Conservation (phyloP, 345 rosid species). For the Salix exigua region DNA sequence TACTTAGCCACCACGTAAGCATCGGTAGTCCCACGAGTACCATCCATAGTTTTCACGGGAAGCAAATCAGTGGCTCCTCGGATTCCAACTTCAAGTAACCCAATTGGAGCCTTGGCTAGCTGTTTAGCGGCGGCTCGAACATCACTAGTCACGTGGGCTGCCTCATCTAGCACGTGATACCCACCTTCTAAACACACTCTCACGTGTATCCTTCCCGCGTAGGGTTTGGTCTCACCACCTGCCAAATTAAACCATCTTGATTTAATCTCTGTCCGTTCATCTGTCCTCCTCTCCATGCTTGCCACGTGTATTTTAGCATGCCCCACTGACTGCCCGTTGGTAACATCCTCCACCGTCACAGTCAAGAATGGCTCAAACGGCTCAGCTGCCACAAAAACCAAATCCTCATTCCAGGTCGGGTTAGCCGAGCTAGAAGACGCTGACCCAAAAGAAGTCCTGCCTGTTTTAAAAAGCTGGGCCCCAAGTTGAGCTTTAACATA, state of each 20-base stretch:
- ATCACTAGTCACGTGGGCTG: conserved; percentile 92
- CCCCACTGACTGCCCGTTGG: conserved; percentile 53
- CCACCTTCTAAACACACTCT: conserved; percentile 80
- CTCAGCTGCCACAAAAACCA: conserved; percentile 85
- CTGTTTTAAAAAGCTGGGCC: conserved; percentile 75
- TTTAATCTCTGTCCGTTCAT: conserved; percentile 50
- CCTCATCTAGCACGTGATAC: conserved; percentile 90
- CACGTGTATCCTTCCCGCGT: conserved; percentile 75
- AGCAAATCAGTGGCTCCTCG: conserved; percentile 77
- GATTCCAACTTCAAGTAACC: conserved; percentile 75
- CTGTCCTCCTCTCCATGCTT: conserved; percentile 61
- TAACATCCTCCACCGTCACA: conserved; percentile 61
- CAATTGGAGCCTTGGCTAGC: conserved; percentile 70
- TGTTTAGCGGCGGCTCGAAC: conserved; percentile 82
- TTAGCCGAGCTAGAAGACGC: conserved; percentile 48
- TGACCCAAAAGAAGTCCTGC: conserved; percentile 50
- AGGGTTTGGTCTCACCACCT: conserved; percentile 60
- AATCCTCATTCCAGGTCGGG: conserved; percentile 94
- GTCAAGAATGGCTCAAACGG: conserved; percentile 87
- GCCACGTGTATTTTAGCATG: conserved; percentile 64
- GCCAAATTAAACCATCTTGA: conserved; percentile 82
- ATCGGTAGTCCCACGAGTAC: conserved; percentile 82
- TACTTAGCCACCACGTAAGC: conserved; percentile 89
- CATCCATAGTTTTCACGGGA: conserved; percentile 80
- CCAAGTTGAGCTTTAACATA: conserved; percentile 84